Conservation (phyloP, 148 eudicot genomes). For the Chenopodium quinoa region DNA sequence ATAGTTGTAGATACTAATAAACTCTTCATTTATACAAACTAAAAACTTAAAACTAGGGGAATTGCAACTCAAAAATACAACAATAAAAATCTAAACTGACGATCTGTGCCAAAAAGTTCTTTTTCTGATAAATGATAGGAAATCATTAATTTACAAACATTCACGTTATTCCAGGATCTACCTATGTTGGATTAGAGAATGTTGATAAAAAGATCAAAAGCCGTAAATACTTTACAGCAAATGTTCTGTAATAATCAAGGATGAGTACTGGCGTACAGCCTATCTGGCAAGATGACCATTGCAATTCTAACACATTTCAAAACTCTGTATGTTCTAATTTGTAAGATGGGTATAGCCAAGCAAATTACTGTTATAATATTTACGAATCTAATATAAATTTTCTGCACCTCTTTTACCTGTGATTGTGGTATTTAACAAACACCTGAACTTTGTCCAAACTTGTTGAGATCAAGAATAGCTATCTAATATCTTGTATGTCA, state of each 20-base stretch:
- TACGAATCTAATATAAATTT: too few relatives aligned
- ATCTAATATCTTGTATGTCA: too few relatives aligned
- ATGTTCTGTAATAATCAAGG: too few relatives aligned
- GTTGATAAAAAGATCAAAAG: too few relatives aligned
- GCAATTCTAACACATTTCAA: background rate
- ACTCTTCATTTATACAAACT: too few relatives aligned
- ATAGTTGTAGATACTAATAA: background rate
- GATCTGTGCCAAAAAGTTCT: too few relatives aligned
- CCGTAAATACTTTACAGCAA: too few relatives aligned
- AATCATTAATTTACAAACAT: background rate
- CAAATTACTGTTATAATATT: background rate
- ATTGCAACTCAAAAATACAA: background rate
- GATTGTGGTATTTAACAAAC: background rate
- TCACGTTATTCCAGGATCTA: background rate
- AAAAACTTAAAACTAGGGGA: background rate
- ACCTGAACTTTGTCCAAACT: background rate
- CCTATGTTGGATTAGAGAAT: too few relatives aligned
- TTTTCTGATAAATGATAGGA: background rate
- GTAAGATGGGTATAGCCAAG: background rate
- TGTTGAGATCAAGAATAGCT: background rate
- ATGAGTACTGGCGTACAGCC: too few relatives aligned
- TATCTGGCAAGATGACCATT: background rate
- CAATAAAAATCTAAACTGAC: background rate
- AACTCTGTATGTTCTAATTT: background rate
- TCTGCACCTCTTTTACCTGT: background rate